phyloP scores from a whole-genome alignment of 106 monocot species.

The Cymbidium sinense region DNA sequence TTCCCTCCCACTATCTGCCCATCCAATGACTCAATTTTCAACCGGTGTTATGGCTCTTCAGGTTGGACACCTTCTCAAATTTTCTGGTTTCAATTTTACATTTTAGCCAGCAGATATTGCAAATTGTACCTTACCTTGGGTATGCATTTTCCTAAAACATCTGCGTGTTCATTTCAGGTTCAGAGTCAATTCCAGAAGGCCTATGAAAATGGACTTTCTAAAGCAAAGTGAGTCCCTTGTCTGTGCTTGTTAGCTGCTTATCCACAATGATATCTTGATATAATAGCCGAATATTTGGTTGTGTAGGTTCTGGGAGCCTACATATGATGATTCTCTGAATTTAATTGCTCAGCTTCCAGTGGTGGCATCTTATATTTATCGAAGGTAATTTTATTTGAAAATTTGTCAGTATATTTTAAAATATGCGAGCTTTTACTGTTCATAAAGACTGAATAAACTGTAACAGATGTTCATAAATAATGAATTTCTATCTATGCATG shows the following conservation, averaged over 20 bases:
- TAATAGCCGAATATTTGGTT: constrained; percentile 1
- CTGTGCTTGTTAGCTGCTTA: not conserved
- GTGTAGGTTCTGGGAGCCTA: constrained; percentile 92
- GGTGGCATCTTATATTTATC: constrained; percentile 85
- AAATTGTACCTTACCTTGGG: not conserved
- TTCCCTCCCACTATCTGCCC: constrained; percentile 73
- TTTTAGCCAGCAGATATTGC: not conserved
- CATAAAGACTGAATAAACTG: not conserved
- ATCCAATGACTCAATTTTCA: constrained; percentile 95
- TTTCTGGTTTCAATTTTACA: not conserved
- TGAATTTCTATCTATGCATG: not conserved
- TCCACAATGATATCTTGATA: not conserved
- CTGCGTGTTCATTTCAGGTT: constrained; percentile 35
- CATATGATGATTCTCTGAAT: constrained; percentile 86
- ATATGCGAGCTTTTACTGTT: not conserved
- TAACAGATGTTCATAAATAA: not conserved
- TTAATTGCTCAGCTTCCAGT: constrained; percentile 81
- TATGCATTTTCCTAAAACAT: not conserved
- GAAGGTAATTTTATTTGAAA: constrained; percentile 45
- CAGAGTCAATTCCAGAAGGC: constrained; percentile 50
- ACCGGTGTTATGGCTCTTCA: constrained; percentile 97
- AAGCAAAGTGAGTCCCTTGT: constrained; percentile 33
- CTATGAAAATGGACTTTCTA: constrained; percentile 25
- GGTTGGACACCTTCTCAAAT: constrained; percentile 24
- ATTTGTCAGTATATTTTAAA: not conserved